These are phyloP conservation scores for Nannochloropsis granulata DNA, from an alignment of 108 stramenopile species.

Conservation along the genomic window DNA sequence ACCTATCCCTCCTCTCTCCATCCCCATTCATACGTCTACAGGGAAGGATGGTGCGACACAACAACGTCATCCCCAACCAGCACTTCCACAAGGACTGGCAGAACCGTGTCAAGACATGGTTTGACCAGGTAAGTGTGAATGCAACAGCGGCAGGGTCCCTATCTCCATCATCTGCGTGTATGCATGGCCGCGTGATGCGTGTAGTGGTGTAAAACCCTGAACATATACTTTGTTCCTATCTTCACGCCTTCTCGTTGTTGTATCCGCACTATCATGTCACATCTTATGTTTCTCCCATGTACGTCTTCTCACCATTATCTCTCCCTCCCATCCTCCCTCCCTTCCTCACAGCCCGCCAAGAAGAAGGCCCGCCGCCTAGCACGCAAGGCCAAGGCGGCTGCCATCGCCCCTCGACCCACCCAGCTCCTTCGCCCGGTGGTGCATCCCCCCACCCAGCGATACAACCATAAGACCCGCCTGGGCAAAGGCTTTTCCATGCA, in stretches of 20 bases:
- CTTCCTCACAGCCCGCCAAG: slow-evolving; percentile 58
- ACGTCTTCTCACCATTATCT: not conserved
- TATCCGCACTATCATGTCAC: not conserved
- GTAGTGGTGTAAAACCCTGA: no score
- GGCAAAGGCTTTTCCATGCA: slow-evolving; percentile 84
- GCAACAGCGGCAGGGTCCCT: not conserved
- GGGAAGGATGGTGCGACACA: slow-evolving; percentile 81
- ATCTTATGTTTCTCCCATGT: not conserved
- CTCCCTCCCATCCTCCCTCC: not conserved
- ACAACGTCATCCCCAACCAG: slow-evolving; percentile 93
- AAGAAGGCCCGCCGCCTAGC: slow-evolving; percentile 84
- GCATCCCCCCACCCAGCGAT: slow-evolving; percentile 85
- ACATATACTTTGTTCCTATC: no score
- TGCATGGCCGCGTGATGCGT: no score
- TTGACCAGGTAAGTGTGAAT: slow-evolving; percentile 45
- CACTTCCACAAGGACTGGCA: slow-evolving; percentile 93
- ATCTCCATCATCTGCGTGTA: no score
- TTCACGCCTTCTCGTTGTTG: no score
- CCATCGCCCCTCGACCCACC: slow-evolving; percentile 82
- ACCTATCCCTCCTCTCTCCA: not conserved
- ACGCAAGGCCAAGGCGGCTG: slow-evolving; percentile 85
- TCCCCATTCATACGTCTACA: not conserved
- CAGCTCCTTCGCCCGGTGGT: slow-evolving; percentile 78
- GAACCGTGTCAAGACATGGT: slow-evolving; percentile 48
- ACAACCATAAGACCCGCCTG: slow-evolving; percentile 80